A percentile compares a stretch with the other conserved stretches of the same genome.
Conservation (phyloP, 805 yeast genomes). For the Brettanomyces custersianus region DNA sequence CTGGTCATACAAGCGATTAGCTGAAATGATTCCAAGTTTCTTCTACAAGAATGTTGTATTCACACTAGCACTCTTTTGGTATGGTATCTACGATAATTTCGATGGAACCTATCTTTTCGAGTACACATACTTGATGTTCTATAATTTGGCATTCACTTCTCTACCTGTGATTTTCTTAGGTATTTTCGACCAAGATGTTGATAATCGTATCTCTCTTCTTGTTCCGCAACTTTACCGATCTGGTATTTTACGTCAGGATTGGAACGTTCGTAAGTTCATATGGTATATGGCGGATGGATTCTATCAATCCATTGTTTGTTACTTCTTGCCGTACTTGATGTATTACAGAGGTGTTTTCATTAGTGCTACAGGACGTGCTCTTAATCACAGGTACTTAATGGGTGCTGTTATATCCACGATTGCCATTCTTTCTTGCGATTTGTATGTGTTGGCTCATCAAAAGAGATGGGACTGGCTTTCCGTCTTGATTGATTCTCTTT, state of each 20-base stretch:
- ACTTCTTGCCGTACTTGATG: conserved; percentile 62
- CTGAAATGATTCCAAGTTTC: conserved; percentile 79
- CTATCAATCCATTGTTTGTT: conserved; percentile 65
- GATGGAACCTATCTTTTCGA: conserved; percentile 77
- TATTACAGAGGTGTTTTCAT: conserved; percentile 36
- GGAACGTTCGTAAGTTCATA: conserved; percentile 60
- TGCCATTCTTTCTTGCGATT: conserved; percentile 58
- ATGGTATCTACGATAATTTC: conserved; percentile 61
- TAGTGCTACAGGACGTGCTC: conserved; percentile 34
- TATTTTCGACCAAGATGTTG: conserved; percentile 74
- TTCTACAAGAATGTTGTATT: conserved; percentile 74
- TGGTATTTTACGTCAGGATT: conserved; percentile 66
- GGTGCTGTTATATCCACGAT: conserved; percentile 62
- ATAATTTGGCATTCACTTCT: conserved; percentile 76
- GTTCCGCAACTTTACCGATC: conserved; percentile 69
- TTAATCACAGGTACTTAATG: conserved; percentile 67
- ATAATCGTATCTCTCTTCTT: conserved; percentile 54
- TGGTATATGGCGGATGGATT: conserved; percentile 71
- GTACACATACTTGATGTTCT: conserved; percentile 72
- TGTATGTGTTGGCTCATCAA: conserved; percentile 58
- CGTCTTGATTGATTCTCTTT: conserved; percentile 42
- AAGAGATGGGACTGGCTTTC: conserved; percentile 80
- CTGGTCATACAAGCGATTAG: conserved; percentile 76
- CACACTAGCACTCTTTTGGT: conserved; percentile 71
- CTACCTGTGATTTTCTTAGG: conserved; percentile 73